A percentile compares a stretch with the other conserved stretches of the same genome.
phyloP scores from a whole-genome alignment of 1,284 basidiomycete species.

The Paramarasmius palmivorus region DNA sequence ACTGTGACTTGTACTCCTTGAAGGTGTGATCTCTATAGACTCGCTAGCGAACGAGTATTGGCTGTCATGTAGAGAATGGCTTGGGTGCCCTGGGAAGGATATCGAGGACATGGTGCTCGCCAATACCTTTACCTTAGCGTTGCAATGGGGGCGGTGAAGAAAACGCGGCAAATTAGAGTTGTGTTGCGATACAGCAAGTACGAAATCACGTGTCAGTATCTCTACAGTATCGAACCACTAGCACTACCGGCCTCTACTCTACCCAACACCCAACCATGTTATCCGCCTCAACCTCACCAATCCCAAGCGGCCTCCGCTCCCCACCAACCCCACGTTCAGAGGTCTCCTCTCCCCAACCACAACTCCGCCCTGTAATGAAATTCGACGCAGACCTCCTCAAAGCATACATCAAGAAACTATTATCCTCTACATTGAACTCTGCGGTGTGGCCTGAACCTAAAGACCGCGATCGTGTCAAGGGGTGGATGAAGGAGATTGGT shows the following conservation, averaged over 20 bases:
- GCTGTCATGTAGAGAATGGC: slow-evolving; percentile 27
- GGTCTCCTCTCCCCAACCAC: slow-evolving; percentile 56
- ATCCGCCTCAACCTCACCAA: slow-evolving; percentile 31
- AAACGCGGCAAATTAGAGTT: not conserved
- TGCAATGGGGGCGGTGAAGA: slow-evolving; percentile 2
- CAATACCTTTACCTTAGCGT: no score
- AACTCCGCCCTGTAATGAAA: no score
- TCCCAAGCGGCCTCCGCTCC: slow-evolving; percentile 48
- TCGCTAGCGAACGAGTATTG: slow-evolving; percentile 39
- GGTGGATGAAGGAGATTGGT: slow-evolving; percentile 80
- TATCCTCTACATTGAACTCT: slow-evolving; percentile 64
- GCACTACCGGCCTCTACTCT: no score
- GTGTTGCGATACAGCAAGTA: not conserved
- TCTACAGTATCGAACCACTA: not conserved
- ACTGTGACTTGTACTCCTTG: no score
- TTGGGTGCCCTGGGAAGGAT: slow-evolving; percentile 26
- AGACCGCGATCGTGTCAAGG: slow-evolving; percentile 67
- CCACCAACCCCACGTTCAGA: slow-evolving; percentile 50
- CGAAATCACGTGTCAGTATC: slow-evolving; percentile 8
- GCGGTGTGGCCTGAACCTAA: slow-evolving; percentile 65
- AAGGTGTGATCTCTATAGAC: no score
- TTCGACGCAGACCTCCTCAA: slow-evolving; percentile 75
- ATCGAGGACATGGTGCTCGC: no score
- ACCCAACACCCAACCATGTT: not conserved
- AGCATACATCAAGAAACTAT: slow-evolving; percentile 77